Conservation (phyloP, 805 yeast genomes). For the Candida germanica region DNA sequence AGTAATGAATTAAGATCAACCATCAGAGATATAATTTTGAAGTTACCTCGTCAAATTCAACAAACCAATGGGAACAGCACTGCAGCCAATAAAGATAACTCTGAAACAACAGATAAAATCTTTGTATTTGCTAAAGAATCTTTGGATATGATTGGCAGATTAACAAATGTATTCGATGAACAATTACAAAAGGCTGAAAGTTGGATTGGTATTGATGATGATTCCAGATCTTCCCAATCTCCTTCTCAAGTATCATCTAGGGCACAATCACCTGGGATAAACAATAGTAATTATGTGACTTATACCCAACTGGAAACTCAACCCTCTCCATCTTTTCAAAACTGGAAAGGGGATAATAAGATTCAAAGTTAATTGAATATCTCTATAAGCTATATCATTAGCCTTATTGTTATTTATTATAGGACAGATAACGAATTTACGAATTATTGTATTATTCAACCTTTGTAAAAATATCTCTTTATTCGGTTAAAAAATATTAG, state of each 20-base stretch:
- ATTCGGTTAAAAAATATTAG: background rate
- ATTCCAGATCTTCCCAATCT: slow-evolving; percentile 11
- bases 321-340: background rate
- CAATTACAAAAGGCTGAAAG: slow-evolving; percentile 80
- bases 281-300: too few relatives aligned
- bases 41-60: slow-evolving; percentile 59
- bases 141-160: slow-evolving; percentile 77
- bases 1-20: slow-evolving; percentile 49
- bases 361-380: slow-evolving; percentile 5
- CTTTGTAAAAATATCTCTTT: background rate
- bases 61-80: slow-evolving; percentile 26
- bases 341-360: slow-evolving; percentile 7
- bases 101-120: slow-evolving; percentile 57
- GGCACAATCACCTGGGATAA: slow-evolving; percentile 1
- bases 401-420: background rate
- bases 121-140: slow-evolving; percentile 85
- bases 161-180: slow-evolving; percentile 81
- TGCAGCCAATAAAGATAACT: slow-evolving; percentile 13
- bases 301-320: too few relatives aligned
- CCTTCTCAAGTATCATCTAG: background rate
- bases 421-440: slow-evolving; percentile 6
- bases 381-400: too few relatives aligned
- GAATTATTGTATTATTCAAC: background rate
- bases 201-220: slow-evolving; percentile 59
- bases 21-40: slow-evolving; percentile 74